phyloP scores from a whole-genome alignment of 1,284 basidiomycete species.

The Xerocomus amazonicus region DNA sequence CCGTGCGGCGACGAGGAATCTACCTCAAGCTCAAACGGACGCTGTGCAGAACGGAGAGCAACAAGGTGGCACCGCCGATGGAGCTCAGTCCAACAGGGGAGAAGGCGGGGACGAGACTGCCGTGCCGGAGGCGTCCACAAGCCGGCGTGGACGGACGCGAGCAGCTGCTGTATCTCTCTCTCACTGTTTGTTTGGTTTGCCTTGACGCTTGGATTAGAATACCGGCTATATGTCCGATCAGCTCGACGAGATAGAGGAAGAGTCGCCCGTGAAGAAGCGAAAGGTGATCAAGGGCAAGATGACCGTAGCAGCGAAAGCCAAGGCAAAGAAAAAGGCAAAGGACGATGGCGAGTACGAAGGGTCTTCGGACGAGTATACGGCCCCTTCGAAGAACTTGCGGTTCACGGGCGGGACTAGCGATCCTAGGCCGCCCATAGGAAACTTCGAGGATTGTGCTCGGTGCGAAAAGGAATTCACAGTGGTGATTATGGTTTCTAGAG shows the following conservation, averaged over 20 bases:
- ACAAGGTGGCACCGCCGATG: slow-evolving; percentile 28
- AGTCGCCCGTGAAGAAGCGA: slow-evolving; percentile 36
- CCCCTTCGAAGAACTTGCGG: slow-evolving; percentile 47
- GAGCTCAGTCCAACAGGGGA: slow-evolving; percentile 7
- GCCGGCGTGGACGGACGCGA: slow-evolving; percentile 9
- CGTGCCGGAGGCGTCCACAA: slow-evolving; percentile 9
- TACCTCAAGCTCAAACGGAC: slow-evolving; percentile 42
- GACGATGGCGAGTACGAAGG: slow-evolving; percentile 45
- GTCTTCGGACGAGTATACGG: slow-evolving; percentile 51
- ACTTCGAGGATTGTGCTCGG: slow-evolving; percentile 77
- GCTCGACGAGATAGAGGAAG: slow-evolving; percentile 57
- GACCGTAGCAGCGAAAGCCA: slow-evolving; percentile 43
- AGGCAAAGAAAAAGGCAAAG: slow-evolving; percentile 47
- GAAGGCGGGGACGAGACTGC: slow-evolving; percentile 4
- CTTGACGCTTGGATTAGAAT: slow-evolving; percentile 31
- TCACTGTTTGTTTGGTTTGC: no score
- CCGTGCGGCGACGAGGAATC: slow-evolving; percentile 45
- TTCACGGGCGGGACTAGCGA: slow-evolving; percentile 42
- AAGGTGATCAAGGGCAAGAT: slow-evolving; percentile 36
- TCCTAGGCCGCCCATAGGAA: slow-evolving; percentile 69
- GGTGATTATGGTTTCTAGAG: slow-evolving; percentile 41
- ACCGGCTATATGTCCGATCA: slow-evolving; percentile 68
- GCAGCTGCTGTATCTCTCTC: slow-evolving; percentile 6
- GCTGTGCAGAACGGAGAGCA: slow-evolving; percentile 30
- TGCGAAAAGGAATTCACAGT: slow-evolving; percentile 88